Evolutionary conservation across 2,329 filamentous ascomycete genomes (phyloP).

Genomic region (Calonectria pauciramosa): DNA sequence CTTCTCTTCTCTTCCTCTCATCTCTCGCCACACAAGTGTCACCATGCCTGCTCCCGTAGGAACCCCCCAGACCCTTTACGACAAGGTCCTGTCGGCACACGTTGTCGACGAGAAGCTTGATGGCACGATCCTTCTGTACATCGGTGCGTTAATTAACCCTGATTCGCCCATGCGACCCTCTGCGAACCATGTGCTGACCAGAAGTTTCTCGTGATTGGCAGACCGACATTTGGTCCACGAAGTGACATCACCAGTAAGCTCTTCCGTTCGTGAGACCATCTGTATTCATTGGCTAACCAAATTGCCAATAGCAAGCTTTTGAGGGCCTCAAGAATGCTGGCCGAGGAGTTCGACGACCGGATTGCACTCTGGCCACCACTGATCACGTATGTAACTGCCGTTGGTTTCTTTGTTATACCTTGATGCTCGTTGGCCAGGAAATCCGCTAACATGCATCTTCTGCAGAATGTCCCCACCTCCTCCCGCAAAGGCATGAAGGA

Average conservation of each 20-base stretch:
- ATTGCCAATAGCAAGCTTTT: conserved; percentile 83
- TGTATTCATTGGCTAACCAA: conserved; percentile 32
- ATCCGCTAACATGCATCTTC: conserved; percentile 31
- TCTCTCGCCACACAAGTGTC: conserved; percentile 39
- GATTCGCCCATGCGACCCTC: background rate
- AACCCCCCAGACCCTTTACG: conserved; percentile 89
- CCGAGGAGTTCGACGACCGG: conserved; percentile 89
- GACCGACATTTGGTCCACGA: conserved; percentile 98
- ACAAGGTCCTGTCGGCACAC: conserved; percentile 96
- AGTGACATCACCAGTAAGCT: conserved; percentile 91
- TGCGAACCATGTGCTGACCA: conserved; percentile 27
- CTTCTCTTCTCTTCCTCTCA: conserved; percentile 13
- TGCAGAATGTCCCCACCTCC: conserved; percentile 91
- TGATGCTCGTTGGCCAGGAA: background rate
- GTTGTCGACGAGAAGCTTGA: conserved; percentile 96
- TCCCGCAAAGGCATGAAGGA: conserved; percentile 95
- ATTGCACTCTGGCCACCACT: conserved; percentile 96
- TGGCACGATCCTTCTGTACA: conserved; percentile 93
- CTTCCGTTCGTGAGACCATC: background rate
- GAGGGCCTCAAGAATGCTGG: conserved; percentile 93
- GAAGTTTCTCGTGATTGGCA: conserved; percentile 49
- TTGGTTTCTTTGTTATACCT: background rate
- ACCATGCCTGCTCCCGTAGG: conserved; percentile 82
- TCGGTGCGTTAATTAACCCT: conserved; percentile 71
- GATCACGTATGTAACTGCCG: conserved; percentile 82